Evolutionary conservation across 768 basidiomycete species (phyloP), one percentile per base, ranked within the genome.

Genomic region (Russula virescens): DNA sequence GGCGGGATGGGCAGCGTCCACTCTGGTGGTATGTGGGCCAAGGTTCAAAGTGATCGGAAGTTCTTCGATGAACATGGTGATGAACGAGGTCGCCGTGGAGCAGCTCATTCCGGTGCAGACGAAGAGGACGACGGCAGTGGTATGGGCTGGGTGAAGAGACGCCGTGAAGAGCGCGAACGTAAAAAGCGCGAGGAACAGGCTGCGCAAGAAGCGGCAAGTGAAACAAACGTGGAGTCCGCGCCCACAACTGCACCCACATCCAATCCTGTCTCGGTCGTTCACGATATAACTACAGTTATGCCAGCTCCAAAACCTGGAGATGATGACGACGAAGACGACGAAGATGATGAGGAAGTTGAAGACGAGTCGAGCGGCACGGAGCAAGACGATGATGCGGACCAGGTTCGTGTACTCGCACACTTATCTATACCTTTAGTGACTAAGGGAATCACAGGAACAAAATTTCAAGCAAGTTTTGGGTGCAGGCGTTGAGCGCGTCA

Each of bases 51-150:
- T 43, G 34, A 58, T 19, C 61, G 21, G 66, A 75, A 55, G 40
- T 25, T 54, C 25, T 59, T 62, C 56, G 38, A 58, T 25, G 66
- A 64, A 56, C 38, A 57, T 28, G 23, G 18, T 5, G 55, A 48
- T 31, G 59, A 46, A 55, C 51, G 51, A 2, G 67, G 55, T 6
- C 7, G 68, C 46, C 3, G 70, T 65, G 48, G 75, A 68, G 35
- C 80, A 75, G 1, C 63, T 19, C n/a, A 53, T 28, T 7, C 56
- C 11, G 4, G 8, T 2, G 31, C 26, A 26, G n/a, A 13, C 35
- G 86, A 87, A 21, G 82, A 80, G 0, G 87, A 91, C 60, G 92
- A 93, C 64, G 91, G 89, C 2, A 88, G 86, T 71, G 92, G 91
- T 18, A 88, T 93, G 84, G 84, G 78, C 0, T 94, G 91, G 91